Base-by-base conservation (phyloP, 768 basidiomycete genomes). In the Mycena capillaripes region DNA sequence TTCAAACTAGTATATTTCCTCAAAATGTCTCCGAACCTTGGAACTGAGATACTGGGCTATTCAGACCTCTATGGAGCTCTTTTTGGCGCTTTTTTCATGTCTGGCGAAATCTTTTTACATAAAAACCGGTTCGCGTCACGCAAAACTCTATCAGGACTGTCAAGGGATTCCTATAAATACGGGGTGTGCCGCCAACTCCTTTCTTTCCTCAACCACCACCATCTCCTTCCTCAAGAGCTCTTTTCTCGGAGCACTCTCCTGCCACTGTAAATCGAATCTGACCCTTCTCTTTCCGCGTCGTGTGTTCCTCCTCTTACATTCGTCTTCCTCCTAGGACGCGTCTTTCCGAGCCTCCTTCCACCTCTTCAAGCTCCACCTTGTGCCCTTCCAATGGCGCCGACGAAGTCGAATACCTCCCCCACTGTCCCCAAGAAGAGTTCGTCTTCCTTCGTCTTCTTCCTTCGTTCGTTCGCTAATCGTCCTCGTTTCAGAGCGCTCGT, bases 391-490 rank as follows among this genome's bases (percentile, higher is more conserved):
- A 66, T 90, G 89, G 80, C 87, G 34, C 76, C 85, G 53, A 81
- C 82, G 69, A 74, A 38, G 38, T 11, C 82, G 52, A 87, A 87
- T 70, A 76, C 82, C 42, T 72, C 82, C 4, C 63, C 84, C n/a
- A 86, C 86, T 66, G 89, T 85, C 1, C 80, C 82, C n/a, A 90
- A 86, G 81, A 92, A 91, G 77, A 84, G 91, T 92, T 69, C 73
- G 89, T 81, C 25, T 38, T 56, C 34, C 57, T 68, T 72, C 57
- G 57, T 61, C 40, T 66, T 44, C 62, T 73, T 65, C 40, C 64
- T 46, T 29, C 58, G 66, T 73, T 79, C 72, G 68, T 56, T 58
- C 27, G 53, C 67, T 78, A 46, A 78, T 73, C 48, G 65, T 68
- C 40, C 62, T 77, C 76, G 38, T 10, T 73, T 52, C 75, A 89